phyloP scores from a whole-genome alignment of 768 basidiomycete genomes.

The Pleurotus tuoliensis region DNA sequence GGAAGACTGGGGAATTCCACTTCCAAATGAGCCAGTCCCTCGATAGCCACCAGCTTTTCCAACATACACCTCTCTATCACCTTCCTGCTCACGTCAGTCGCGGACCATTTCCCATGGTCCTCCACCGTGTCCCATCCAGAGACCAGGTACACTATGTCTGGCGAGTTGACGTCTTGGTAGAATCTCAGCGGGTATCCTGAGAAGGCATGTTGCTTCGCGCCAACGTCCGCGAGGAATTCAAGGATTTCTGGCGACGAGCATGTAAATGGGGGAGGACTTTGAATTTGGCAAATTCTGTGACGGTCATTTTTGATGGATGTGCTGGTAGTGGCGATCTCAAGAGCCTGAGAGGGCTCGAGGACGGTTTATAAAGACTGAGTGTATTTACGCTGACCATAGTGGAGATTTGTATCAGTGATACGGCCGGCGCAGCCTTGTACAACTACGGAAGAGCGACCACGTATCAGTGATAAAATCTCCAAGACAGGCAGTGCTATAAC shows the following conservation, averaged over 20 bases:
- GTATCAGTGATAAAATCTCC: no score
- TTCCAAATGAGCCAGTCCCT: slow-evolving; percentile 33
- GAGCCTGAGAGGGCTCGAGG: no score
- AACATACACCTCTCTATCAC: slow-evolving; percentile 18
- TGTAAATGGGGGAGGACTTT: slow-evolving; percentile 25
- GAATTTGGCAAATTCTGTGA: slow-evolving; percentile 41
- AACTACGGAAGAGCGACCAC: no score
- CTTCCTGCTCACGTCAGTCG: slow-evolving; percentile 33
- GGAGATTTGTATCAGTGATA: no score
- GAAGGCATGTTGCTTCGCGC: slow-evolving; percentile 32
- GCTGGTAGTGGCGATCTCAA: no score
- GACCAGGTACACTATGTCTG: slow-evolving; percentile 30
- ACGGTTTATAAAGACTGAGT: no score
- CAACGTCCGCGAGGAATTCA: slow-evolving; percentile 25
- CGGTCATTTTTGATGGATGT: slow-evolving; percentile 26
- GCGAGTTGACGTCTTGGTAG: slow-evolving; percentile 24
- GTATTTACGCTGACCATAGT: no score
- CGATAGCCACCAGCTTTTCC: slow-evolving; percentile 22
- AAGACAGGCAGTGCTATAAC: no score
- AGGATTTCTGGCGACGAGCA: slow-evolving; percentile 24
- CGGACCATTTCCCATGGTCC: slow-evolving; percentile 40
- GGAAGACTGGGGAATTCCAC: slow-evolving; percentile 33
- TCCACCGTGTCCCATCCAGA: slow-evolving; percentile 41
- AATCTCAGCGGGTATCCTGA: slow-evolving; percentile 39
- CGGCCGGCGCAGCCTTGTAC: no score